phyloP scores from a whole-genome alignment of 2,329 filamentous ascomycete species.

The Torrubiella hemipterigena region DNA sequence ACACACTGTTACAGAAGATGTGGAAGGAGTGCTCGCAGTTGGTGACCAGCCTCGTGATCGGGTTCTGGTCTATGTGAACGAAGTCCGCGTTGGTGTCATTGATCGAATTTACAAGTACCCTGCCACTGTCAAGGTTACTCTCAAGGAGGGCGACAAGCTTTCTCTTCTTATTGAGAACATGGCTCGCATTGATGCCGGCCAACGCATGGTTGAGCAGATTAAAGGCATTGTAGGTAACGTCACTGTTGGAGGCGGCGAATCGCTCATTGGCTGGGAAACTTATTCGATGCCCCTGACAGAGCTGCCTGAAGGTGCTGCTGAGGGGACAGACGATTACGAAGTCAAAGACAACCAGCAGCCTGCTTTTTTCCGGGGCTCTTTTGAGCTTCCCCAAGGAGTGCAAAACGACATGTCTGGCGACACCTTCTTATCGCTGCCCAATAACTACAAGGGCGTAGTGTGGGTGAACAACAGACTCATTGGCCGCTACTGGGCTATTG shows the following conservation, averaged over 20 bases:
- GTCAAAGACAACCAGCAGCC: conserved; percentile 5
- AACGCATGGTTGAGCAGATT: conserved; percentile 26
- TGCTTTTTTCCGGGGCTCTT: conserved; percentile 14
- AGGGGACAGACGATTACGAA: background rate
- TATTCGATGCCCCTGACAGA: conserved; percentile 17
- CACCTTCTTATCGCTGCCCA: conserved; percentile 26
- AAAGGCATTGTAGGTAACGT: conserved; percentile 34
- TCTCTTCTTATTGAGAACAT: conserved; percentile 36
- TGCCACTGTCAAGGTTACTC: conserved; percentile 20
- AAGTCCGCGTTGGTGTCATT: conserved; percentile 26
- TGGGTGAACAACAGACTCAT: conserved; percentile 34
- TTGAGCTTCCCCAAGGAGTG: conserved; percentile 9
- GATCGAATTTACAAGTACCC: conserved; percentile 31
- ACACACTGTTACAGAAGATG: conserved; percentile 14
- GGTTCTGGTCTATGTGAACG: conserved; percentile 35
- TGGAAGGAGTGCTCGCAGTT: conserved; percentile 21
- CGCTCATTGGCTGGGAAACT: conserved; percentile 25
- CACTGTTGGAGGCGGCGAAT: conserved; percentile 17
- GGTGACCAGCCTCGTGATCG: conserved; percentile 33
- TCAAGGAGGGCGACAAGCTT: conserved; percentile 26
- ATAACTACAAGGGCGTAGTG: conserved; percentile 29
- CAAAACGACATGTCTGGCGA: conserved; percentile 12
- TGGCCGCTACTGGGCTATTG: conserved; percentile 33
- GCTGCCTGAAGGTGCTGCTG: conserved; percentile 1
- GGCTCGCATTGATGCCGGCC: conserved; percentile 34